Base-by-base conservation (phyloP, 2,329 filamentous ascomycete species). In the Scedosporium boydii region DNA sequence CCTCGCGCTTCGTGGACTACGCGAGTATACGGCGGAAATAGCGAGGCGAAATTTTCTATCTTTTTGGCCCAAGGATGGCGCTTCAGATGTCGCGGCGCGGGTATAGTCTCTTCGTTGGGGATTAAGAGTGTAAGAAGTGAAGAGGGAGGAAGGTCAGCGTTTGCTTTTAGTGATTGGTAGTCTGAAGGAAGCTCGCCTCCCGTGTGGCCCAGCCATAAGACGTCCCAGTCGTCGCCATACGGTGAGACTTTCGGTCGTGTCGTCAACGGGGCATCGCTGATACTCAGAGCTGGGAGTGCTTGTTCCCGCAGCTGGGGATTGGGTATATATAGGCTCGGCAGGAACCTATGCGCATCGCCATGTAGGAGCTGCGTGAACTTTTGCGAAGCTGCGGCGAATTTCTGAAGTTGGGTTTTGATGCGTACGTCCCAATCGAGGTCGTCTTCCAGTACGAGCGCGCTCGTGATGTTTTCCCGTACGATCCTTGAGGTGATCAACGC, bases 391-490 rank as follows among this genome's bases (percentile, higher is more conserved):
- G 21, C 21, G 41, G 61, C 55, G 16, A 62, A 62, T 18, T 21
- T 41, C 10, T 53, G 41, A 27, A 62, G 18, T 12, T 62, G 61
- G 12, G 48, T 14, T 16, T 58, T 53, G n/a, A 62, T n/a, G 9
- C 75, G 72, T 9, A 84, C 69, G 62, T 85, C 82, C 82, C 82
- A 85, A 70, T 85, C 82, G 21, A 78, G 75, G 63, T 85, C 82
- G 66, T 85, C 82, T 67, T 85, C 82, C 26, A 85, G 68, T 29
- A 85, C 79, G 1, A 85, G 70, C 0, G 79, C 81, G 1, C 77
- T 79, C 1, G 73, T 70, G 3, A 82, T 66, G 46, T 77, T 75
- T 9, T 76, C 69, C n/a, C 76, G 70, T 12, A 83, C 73, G 9
- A 84, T 71, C 27, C 73, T 74, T 16, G 26, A 23, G 42, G 46